phyloP scores from a whole-genome alignment of 352 stramenopile species.

The Pythium aphanidermatum region DNA sequence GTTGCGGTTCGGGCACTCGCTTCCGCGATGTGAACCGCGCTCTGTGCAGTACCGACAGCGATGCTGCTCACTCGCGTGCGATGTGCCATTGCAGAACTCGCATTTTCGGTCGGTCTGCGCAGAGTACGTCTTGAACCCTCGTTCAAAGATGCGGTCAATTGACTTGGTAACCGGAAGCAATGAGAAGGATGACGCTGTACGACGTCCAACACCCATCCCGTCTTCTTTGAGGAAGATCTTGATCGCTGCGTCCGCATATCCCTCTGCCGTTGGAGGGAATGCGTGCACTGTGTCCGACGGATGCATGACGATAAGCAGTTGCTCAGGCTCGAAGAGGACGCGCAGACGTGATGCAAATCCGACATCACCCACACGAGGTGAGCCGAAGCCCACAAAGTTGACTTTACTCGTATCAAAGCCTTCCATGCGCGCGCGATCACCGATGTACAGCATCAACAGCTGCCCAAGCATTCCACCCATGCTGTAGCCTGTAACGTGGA shows the following conservation, averaged over 20 bases:
- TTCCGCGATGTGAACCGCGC: conserved; percentile 65
- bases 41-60: conserved; percentile 81
- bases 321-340: conserved; percentile 70
- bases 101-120: conserved; percentile 32
- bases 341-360: conserved; percentile 69
- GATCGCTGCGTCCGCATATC: conserved; percentile 69
- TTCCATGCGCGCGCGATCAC: conserved; percentile 70
- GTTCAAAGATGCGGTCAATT: conserved; percentile 72
- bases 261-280: conserved; percentile 75
- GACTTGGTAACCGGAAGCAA: conserved; percentile 68
- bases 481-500: conserved; percentile 82
- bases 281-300: conserved; percentile 76
- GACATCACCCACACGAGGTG: conserved; percentile 68
- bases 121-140: conserved; percentile 41
- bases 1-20: conserved; percentile 61
- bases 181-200: conserved; percentile 64
- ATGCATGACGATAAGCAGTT: conserved; percentile 83
- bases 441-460: conserved; percentile 72
- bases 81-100: conserved; percentile 54
- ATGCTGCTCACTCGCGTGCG: conserved; percentile 64
- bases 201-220: conserved; percentile 55
- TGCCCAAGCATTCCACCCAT: conserved; percentile 83
- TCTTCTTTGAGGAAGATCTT: conserved; percentile 83
- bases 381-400: conserved; percentile 82
- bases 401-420: conserved; percentile 71